phyloP scores from a whole-genome alignment of 495 filamentous ascomycete genomes.

The Hypoxylon fuscum region DNA sequence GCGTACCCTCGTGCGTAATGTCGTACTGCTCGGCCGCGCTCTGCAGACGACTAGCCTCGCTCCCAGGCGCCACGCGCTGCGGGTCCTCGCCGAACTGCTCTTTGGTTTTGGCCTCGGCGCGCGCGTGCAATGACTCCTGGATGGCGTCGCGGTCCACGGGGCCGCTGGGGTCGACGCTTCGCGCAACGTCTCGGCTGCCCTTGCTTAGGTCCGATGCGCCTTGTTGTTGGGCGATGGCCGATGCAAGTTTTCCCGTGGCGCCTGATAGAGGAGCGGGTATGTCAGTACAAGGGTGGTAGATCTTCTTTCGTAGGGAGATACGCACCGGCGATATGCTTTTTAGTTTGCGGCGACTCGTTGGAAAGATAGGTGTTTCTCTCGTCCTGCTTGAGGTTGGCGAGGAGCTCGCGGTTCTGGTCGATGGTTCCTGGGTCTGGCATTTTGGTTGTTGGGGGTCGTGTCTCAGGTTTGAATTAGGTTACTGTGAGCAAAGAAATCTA shows the following conservation, averaged over 20 bases:
- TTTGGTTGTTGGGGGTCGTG: neutral
- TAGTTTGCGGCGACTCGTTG: neutral
- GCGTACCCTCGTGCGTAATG: neutral
- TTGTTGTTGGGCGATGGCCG: neutral
- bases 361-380: neutral
- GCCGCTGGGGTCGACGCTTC: neutral
- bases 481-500: neutral
- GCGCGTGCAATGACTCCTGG: conserved; percentile 4
- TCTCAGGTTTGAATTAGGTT: neutral
- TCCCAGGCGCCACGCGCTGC: neutral
- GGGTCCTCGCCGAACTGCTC: conserved; percentile 7
- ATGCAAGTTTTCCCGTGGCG: conserved; percentile 1
- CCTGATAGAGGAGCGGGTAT: neutral
- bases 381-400: conserved; percentile 6
- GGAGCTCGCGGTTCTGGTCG: conserved; percentile 1
- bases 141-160: neutral
- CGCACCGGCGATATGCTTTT: neutral
- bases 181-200: neutral
- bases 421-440: neutral
- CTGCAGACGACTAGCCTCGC: conserved; percentile 1
- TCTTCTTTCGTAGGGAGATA: neutral
- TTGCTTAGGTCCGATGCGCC: conserved; percentile 3
- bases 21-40: conserved; percentile 7
- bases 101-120: conserved; percentile 1
- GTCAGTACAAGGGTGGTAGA: neutral